Conservation (phyloP, 352 stramenopile genomes). For the Globisporangium perplexum region DNA sequence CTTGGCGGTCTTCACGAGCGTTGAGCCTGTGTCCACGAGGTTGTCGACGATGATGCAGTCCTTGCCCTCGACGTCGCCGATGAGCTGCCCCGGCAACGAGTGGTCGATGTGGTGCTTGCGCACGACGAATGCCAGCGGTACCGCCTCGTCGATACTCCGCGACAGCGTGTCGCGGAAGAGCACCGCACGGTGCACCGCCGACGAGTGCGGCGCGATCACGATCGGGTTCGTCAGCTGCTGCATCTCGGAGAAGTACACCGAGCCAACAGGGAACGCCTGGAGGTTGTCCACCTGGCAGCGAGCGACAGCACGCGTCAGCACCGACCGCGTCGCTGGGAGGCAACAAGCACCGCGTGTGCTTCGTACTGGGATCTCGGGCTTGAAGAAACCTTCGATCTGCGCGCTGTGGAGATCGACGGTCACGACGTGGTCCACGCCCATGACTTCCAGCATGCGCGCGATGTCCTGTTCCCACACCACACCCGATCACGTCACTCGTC, state of each 20-base stretch:
- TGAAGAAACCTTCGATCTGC: slow-evolving; percentile 88
- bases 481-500: not conserved
- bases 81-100: slow-evolving; percentile 60
- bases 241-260: slow-evolving; percentile 85
- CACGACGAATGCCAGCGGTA: slow-evolving; percentile 79
- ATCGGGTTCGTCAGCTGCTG: slow-evolving; percentile 50
- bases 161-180: slow-evolving; percentile 81
- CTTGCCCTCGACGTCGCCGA: slow-evolving; percentile 72
- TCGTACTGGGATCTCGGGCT: slow-evolving; percentile 67
- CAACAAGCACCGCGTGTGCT: too few relatives aligned
- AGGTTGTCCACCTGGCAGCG: slow-evolving; percentile 69
- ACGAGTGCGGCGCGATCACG: slow-evolving; percentile 79
- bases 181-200: slow-evolving; percentile 66
- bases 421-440: slow-evolving; percentile 86
- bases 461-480: slow-evolving; percentile 45
- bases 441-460: slow-evolving; percentile 85
- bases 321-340: too few relatives aligned
- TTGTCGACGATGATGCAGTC: slow-evolving; percentile 88
- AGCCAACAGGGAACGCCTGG: slow-evolving; percentile 77
- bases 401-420: slow-evolving; percentile 86
- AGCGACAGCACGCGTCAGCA: too few relatives aligned
- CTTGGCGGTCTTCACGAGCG: slow-evolving; percentile 76
- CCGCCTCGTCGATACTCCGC: slow-evolving; percentile 67
- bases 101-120: slow-evolving; percentile 78
- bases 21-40: slow-evolving; percentile 82